phyloP scores from a whole-genome alignment of 768 basidiomycete species.

The Leccinum arenicola region DNA sequence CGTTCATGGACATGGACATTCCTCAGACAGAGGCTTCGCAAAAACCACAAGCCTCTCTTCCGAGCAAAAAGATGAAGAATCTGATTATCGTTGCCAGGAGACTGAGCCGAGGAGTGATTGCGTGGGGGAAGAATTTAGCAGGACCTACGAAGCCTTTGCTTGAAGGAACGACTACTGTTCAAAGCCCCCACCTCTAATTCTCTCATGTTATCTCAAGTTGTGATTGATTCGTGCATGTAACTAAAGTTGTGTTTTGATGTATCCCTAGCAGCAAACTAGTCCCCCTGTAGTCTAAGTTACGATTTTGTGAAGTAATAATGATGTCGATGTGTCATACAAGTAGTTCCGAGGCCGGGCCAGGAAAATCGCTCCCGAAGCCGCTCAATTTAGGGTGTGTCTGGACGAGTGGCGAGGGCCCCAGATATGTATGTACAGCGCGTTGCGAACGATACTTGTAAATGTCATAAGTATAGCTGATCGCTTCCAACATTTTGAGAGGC shows the following conservation, averaged over 20 bases:
- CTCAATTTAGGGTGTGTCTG: too few species aligned
- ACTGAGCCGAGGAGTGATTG: constrained; percentile 27
- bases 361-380: too few species aligned
- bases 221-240: constrained; percentile 9
- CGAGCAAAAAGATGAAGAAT: constrained; percentile 16
- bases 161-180: neutral
- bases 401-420: too few species aligned
- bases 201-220: constrained; percentile 1
- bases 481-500: too few species aligned
- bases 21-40: constrained; percentile 5
- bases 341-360: too few species aligned
- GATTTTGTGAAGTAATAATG: neutral
- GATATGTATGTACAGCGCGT: too few species aligned
- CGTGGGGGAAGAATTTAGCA: constrained; percentile 30
- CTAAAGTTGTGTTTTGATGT: constrained; percentile 14
- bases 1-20: constrained; percentile 36
- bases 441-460: too few species aligned
- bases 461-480: too few species aligned
- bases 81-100: constrained; percentile 23
- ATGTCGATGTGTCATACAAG: too few species aligned
- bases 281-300: neutral
- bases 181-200: constrained; percentile 4
- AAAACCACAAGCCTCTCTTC: constrained; percentile 14
- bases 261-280: constrained; percentile 24
- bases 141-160: constrained; percentile 10